A percentile compares a stretch with the other conserved stretches of the same genome.
Conservation (phyloP, 2,329 filamentous ascomycete species). For the Lachnellula hyalina region DNA sequence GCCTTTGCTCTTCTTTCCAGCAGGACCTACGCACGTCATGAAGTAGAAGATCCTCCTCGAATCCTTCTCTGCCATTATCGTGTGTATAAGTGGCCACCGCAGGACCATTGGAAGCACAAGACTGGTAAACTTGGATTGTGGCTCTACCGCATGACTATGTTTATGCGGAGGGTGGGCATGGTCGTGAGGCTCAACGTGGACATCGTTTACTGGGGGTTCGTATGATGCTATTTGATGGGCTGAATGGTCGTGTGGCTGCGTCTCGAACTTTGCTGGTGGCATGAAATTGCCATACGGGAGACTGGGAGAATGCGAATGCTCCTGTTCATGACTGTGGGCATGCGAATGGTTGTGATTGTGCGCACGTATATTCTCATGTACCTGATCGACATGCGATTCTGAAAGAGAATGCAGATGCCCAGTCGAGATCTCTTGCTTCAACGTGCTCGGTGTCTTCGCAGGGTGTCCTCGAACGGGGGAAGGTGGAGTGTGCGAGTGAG, state of each 20-base stretch:
- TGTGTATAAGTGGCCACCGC: constrained; percentile 72
- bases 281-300: constrained; percentile 20
- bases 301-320: constrained; percentile 13
- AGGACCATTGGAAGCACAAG: constrained; percentile 66
- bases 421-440: constrained; percentile 24
- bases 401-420: constrained; percentile 28
- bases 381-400: constrained; percentile 20
- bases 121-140: constrained; percentile 65
- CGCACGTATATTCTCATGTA: constrained; percentile 5
- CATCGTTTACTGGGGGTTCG: constrained; percentile 20
- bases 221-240: constrained; percentile 14
- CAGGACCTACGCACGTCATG: constrained; percentile 61
- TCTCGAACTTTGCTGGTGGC: constrained; percentile 17
- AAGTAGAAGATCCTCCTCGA: constrained; percentile 97
- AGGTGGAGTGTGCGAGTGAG: constrained; percentile 34
- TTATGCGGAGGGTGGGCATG: constrained; percentile 18
- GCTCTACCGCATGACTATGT: constrained; percentile 26
- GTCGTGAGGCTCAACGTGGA: constrained; percentile 13
- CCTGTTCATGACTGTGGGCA: constrained; percentile 1
- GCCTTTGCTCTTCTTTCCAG: not conserved
- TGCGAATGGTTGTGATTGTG: constrained; percentile 13
- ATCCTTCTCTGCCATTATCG: constrained; percentile 84
- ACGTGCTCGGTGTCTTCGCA: constrained; percentile 15
- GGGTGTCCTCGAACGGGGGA: constrained; percentile 29
- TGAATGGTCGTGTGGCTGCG: constrained; percentile 9